Evolutionary conservation across 2,329 filamentous ascomycete genomes (phyloP).

Genomic region (Pestalotiopsis sp.): DNA sequence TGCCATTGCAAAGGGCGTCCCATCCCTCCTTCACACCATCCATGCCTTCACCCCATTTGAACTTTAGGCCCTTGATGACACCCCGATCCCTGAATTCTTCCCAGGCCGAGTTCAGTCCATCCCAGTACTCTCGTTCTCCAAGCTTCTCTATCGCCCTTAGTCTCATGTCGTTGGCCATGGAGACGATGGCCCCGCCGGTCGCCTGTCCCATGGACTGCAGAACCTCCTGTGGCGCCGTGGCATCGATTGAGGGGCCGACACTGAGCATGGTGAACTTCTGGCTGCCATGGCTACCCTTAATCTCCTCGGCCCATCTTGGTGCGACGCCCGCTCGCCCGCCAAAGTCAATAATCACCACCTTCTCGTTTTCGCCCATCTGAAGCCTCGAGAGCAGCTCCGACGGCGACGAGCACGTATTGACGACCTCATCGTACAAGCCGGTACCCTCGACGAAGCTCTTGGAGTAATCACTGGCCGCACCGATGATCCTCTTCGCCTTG

Average conservation of each 20-base stretch:
- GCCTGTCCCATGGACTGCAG: not conserved
- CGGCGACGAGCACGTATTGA: slow-evolving; percentile 22
- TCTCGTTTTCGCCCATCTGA: slow-evolving; percentile 5
- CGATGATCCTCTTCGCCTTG: slow-evolving; percentile 24
- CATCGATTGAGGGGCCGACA: slow-evolving; percentile 24
- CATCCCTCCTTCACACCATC: slow-evolving; percentile 27
- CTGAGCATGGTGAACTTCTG: slow-evolving; percentile 18
- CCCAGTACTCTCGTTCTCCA: slow-evolving; percentile 28
- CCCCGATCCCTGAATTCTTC: slow-evolving; percentile 20
- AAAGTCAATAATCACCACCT: slow-evolving; percentile 31
- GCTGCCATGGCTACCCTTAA: slow-evolving; percentile 13
- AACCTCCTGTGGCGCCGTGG: slow-evolving; percentile 12
- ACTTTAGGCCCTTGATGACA: slow-evolving; percentile 22
- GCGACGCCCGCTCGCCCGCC: slow-evolving; percentile 28
- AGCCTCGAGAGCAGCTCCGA: slow-evolving; percentile 13
- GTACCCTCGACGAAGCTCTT: slow-evolving; percentile 27
- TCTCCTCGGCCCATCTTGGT: slow-evolving; percentile 22
- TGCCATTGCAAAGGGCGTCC: slow-evolving; percentile 27
- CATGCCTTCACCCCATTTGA: slow-evolving; percentile 32
- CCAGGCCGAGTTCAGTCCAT: slow-evolving; percentile 22
- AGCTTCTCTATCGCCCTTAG: slow-evolving; percentile 22
- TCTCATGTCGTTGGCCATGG: slow-evolving; percentile 24
- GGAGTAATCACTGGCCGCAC: slow-evolving; percentile 28
- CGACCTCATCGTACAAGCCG: slow-evolving; percentile 26
- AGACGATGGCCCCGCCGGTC: slow-evolving; percentile 7